Base-by-base conservation (phyloP, 2,329 filamentous ascomycete genomes). In the Clonostachys sp. region DNA sequence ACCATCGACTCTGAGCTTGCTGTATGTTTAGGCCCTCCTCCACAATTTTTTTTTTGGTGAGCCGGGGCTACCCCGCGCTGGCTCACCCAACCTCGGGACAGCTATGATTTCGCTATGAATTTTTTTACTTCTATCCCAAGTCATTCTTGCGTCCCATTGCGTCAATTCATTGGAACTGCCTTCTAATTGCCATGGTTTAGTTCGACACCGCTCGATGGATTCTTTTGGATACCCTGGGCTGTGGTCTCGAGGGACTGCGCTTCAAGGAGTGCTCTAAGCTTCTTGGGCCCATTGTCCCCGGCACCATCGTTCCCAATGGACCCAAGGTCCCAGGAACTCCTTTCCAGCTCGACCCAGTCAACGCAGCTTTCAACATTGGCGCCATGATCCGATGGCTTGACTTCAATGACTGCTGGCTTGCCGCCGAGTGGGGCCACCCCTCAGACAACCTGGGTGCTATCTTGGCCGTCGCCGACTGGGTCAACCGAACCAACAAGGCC, bases 401-500 rank as follows among this genome's bases (percentile, higher is more conserved):
- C 76, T 99, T 97, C 82, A 99, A 99, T 70, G 94, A 99, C 81
- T 97, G 94, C 83, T 99, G 92, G 94, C 80, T 97, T 54, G 94
- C 92, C 41, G 94, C 94, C 48, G 94, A 99, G 75, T 99, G 94
- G 94, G 94, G 94, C 50, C 94, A 99, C 71, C 94, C 94, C 52
- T 96, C 91, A 5, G 94, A 99, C 77, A 99, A 99, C 78, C 72
- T 99, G 58, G 94, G 94, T 53, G 94, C 92, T 61, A 99, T 99
- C 65, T 83, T 99, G 53, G 90, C 92, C 42, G 91, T 96, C 45
- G 90, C 94, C 51, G 94, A 99, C 77, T 99, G 94, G 94, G 83
- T 96, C 63, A 95, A 91, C 59, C 87, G 94, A 60, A 96, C 92
- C 65, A 86, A 87, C 73, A 84, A 83, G 71, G 78, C 80, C 46